Base-by-base conservation (phyloP, 768 basidiomycete genomes). In the Phaeotremella fagi region DNA sequence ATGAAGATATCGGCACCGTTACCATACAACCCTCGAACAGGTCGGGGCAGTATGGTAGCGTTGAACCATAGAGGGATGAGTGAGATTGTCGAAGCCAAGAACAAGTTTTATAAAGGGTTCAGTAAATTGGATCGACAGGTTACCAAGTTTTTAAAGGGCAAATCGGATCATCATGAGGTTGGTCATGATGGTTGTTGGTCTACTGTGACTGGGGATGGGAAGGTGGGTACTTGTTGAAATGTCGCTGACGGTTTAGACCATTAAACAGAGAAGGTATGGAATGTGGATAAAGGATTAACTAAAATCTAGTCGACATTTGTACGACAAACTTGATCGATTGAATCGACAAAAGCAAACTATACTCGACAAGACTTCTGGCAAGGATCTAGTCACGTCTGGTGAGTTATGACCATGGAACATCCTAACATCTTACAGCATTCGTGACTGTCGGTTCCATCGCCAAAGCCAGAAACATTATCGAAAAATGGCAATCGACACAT, bases 401-500 rank as follows among this genome's bases (percentile, higher is more conserved):
- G 20, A 41, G 50, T n/a, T 25, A n/a, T n/a, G 31, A 16, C 38
- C 12, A 12, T 12, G 22, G 6, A 7, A 7, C 38, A 6, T 20
- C 11, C 7, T 50, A 7, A 54, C 57, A 20, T 49, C 57, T 20
- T 28, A 48, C 33, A 64, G 63, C 63, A 1, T 66, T 66, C 46
- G 35, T 66, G 20, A 60, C 64, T 14, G 57, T 57, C 16, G 42
- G 45, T 3, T 60, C 60, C 3, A 61, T 59, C n/a, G 60, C 51
- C 23, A 26, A 35, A 18, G 64, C 64, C 3, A 42, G 44, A 9
- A 28, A 55, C 9, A 36, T 59, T 25, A 26, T 59, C 4, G 27
- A 50, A 5, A 22, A 46, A 12, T 24, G 49, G 4, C 54, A 46
- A 28, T 22, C 25, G 22, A n/a, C 20, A 15, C 28, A 44, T 4